Conservation (phyloP, 1,284 basidiomycete species). For the Melampsora larici-populina region DNA sequence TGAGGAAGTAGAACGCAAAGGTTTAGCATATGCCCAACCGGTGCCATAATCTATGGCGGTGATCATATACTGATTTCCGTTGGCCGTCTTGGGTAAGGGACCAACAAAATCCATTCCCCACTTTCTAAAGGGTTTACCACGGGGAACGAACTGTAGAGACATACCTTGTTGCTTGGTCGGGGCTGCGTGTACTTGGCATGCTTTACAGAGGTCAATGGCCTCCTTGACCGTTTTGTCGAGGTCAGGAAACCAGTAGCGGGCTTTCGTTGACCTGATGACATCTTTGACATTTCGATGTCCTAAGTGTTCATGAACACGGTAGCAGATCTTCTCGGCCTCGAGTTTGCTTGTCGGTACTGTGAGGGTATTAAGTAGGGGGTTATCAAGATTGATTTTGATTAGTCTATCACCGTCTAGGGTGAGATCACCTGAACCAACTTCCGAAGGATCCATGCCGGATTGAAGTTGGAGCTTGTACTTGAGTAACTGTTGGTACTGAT, state of each 20-base stretch:
- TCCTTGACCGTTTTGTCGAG: neutral
- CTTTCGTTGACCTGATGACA: neutral
- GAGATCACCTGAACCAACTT: too few species aligned
- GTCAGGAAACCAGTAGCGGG: neutral
- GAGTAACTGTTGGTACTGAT: neutral
- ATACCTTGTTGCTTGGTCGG: neutral
- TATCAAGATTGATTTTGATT: too few species aligned
- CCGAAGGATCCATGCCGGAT: neutral
- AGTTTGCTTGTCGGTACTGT: too few species aligned
- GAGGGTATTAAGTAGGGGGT: too few species aligned
- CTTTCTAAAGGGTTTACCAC: neutral
- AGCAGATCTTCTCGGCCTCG: too few species aligned
- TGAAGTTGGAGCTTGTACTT: neutral
- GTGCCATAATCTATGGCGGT: constrained; percentile 26
- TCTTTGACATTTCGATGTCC: neutral
- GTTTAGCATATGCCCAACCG: constrained; percentile 17
- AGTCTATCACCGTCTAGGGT: too few species aligned
- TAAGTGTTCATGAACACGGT: neutral
- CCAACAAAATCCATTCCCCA: constrained; percentile 27
- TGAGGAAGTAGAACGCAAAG: neutral
- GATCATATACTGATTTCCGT: constrained; percentile 8
- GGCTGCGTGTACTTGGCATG: neutral
- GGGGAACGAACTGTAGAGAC: neutral
- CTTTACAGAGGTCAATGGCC: too few species aligned
- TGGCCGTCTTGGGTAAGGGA: neutral